Conservation (phyloP, 2,329 filamentous ascomycete genomes). For the Monilinia vaccinii-corymbosi region DNA sequence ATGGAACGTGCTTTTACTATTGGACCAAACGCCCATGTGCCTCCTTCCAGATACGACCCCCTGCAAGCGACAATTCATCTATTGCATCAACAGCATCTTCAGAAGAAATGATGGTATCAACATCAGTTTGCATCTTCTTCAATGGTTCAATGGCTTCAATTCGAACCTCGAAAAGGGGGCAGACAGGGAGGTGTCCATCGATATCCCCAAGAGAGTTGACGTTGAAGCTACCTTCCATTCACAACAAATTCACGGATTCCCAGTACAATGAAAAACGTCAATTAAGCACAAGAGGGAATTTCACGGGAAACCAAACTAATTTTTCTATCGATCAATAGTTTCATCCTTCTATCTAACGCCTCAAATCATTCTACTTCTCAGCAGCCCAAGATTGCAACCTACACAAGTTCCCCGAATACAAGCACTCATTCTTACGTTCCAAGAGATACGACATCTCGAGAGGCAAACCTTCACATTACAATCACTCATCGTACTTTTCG, state of each 20-base stretch:
- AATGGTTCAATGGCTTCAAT: no score
- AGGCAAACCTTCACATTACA: conserved; percentile 10
- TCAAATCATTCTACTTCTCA: background rate
- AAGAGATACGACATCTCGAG: background rate
- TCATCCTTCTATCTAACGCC: conserved; percentile 12
- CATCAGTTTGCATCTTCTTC: no score
- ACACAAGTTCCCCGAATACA: background rate
- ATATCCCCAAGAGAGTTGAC: background rate
- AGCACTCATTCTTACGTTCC: background rate
- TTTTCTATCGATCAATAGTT: conserved; percentile 1
- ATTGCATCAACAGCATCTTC: background rate
- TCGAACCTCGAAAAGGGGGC: no score
- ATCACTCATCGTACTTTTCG: conserved; percentile 54
- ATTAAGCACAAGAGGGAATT: background rate
- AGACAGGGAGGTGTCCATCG: background rate
- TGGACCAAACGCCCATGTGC: conserved; percentile 11
- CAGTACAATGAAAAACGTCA: background rate
- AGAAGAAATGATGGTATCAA: background rate
- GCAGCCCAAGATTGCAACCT: background rate
- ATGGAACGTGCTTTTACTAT: conserved; percentile 13
- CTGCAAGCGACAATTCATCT: background rate
- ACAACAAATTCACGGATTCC: background rate
- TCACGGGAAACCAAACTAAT: conserved; percentile 1
- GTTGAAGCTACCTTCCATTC: background rate
- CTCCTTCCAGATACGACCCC: background rate